Base-by-base conservation (phyloP, 495 filamentous ascomycete species). In the Rhypophila decipiens region DNA sequence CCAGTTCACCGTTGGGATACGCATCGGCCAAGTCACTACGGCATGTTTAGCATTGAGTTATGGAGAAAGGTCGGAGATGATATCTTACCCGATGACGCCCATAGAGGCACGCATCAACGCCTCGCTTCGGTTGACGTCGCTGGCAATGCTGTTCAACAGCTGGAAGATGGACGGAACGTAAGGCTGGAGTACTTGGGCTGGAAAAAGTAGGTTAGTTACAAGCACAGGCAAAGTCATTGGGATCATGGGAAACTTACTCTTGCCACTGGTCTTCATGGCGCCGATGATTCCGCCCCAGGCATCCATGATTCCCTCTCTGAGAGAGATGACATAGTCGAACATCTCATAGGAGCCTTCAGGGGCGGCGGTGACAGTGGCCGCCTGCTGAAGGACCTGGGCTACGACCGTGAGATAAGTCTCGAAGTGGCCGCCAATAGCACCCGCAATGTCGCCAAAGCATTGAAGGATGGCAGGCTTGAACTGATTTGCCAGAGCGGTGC, bases 381-480 rank as follows among this genome's bases (percentile, higher is more conserved):
- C 94, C 60, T 95, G 90, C 67, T 96, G 87, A 34, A 98, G 77
- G 10, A 98, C 91, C 64, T 89, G 85, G 37, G 86, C 94, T 38
- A 98, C 93, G 46, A 96, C 85, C 15, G 83, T 75, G 31, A 98
- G 78, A 63, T 98, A 98, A 4, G 83, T 87, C 67, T 95, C 87
- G 54, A 97, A 98, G 51, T 90, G 79, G 12, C 84, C 86, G 46
- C 87, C 82, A 67, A 98, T 98, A 37, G 93, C 93, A 62, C 91
- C 87, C 45, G 94, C 91, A 67, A 97, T 95, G 65, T 98, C 93
- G 46, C 93, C 94, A 63, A 98, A 98, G 58, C 88, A 95, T 65
- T 97, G 91, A 17, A 98, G 78, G 48, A 98, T 97, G 12, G 94
- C 90, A 24, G 93, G 93, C 76, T 96, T 96, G 67, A 97, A 93